Evolutionary conservation across 108 stramenopile genomes (phyloP).

Genomic region (Conticribra guillardii): DNA sequence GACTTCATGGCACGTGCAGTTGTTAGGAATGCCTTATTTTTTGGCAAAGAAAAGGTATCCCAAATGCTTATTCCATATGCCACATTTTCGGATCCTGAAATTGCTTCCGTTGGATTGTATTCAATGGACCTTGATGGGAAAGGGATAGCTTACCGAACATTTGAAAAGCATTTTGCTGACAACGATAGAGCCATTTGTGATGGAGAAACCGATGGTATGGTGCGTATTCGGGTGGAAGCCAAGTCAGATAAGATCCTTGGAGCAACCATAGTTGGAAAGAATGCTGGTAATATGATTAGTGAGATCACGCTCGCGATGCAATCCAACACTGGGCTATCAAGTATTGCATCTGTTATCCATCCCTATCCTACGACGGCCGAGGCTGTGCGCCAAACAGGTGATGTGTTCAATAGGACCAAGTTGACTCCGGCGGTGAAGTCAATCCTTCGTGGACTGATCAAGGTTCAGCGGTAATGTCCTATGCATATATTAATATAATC

Average conservation of each 20-base stretch:
- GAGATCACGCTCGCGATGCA: constrained; percentile 91
- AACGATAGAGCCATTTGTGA: constrained; percentile 89
- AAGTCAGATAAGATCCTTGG: constrained; percentile 84
- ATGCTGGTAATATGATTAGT: constrained; percentile 89
- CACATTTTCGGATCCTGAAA: constrained; percentile 90
- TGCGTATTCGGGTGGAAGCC: constrained; percentile 75
- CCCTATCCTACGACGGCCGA: constrained; percentile 88
- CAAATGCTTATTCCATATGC: constrained; percentile 84
- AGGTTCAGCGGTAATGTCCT: constrained; percentile 49
- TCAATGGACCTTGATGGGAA: constrained; percentile 69
- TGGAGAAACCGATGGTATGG: constrained; percentile 75
- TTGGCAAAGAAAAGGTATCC: constrained; percentile 73
- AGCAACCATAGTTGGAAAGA: constrained; percentile 80
- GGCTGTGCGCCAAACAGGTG: constrained; percentile 67
- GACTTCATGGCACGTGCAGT: constrained; percentile 89
- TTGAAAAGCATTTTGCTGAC: constrained; percentile 69
- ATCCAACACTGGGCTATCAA: constrained; percentile 59
- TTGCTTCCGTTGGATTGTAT: constrained; percentile 88
- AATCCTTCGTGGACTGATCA: constrained; percentile 57
- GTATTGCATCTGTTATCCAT: constrained; percentile 84
- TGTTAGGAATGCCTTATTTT: constrained; percentile 86
- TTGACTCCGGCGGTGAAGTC: constrained; percentile 56
- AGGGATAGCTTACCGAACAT: constrained; percentile 68
- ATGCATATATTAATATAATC: too few relatives aligned
- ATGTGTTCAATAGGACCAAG: constrained; percentile 61